Conservation (phyloP, 78 protist genomes). For the Ministeria vibrans region DNA sequence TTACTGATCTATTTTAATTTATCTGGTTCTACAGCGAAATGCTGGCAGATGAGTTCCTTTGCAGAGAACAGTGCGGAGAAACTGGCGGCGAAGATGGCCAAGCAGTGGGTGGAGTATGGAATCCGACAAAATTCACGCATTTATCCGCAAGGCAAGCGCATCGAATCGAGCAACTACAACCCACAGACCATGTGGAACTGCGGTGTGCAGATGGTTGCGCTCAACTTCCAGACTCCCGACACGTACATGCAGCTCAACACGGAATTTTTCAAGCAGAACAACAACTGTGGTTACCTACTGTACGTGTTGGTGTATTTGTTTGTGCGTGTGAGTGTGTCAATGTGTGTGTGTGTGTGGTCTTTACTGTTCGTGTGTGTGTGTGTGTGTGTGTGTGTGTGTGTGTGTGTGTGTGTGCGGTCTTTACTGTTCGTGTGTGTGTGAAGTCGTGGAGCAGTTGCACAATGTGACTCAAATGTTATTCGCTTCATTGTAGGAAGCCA, state of each 20-base stretch:
- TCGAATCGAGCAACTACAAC: slow-evolving; percentile 67
- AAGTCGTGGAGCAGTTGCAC: too few species aligned
- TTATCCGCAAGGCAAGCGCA: slow-evolving; percentile 72
- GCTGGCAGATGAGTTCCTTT: slow-evolving; percentile 10
- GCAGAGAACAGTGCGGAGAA: neutral
- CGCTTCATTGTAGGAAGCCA: too few species aligned
- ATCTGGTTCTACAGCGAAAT: too few species aligned
- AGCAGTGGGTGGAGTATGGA: slow-evolving; percentile 12
- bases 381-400: neutral
- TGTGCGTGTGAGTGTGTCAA: neutral
- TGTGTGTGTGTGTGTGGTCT: neutral
- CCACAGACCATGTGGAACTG: slow-evolving; percentile 48
- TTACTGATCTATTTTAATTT: too few species aligned
- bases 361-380: neutral
- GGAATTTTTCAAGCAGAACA: slow-evolving; percentile 3
- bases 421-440: neutral
- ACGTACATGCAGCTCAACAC: slow-evolving; percentile 30
- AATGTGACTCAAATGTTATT: too few species aligned
- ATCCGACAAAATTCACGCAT: slow-evolving; percentile 45
- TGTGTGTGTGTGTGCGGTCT: neutral
- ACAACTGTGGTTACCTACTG: neutral
- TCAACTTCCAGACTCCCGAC: slow-evolving; percentile 69
- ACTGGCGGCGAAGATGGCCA: neutral
- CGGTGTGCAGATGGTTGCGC: slow-evolving; percentile 72
- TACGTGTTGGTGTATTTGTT: neutral